phyloP scores from a whole-genome alignment of 441 rosid species.

The Corymbia calophylla region DNA sequence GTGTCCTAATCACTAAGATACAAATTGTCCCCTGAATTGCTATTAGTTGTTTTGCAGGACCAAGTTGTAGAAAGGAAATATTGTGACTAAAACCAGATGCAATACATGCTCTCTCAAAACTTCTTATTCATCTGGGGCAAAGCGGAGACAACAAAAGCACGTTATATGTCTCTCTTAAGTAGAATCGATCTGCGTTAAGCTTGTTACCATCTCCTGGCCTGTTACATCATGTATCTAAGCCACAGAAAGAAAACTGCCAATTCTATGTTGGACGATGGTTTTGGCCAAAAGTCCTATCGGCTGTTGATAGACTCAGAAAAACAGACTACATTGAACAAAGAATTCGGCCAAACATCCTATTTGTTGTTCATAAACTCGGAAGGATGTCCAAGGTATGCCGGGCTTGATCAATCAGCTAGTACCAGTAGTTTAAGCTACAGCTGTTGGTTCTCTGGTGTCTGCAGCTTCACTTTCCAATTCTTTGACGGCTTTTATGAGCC shows the following conservation, averaged over 20 bases:
- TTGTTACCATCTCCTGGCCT: neutral
- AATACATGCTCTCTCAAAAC: neutral
- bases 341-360: neutral
- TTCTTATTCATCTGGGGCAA: neutral
- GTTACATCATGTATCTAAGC: neutral
- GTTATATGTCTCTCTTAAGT: neutral
- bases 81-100: neutral
- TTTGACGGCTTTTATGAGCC: slow-evolving; percentile 67
- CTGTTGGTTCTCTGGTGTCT: neutral
- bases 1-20: neutral
- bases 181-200: neutral
- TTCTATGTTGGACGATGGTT: neutral
- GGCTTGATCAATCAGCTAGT: neutral
- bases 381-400: neutral
- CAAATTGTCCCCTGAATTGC: neutral
- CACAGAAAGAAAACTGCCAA: neutral
- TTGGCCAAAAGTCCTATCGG: neutral
- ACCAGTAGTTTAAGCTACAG: neutral
- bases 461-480: slow-evolving; percentile 54
- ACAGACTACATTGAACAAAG: neutral
- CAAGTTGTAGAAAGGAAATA: neutral
- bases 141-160: neutral
- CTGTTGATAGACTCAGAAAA: neutral
- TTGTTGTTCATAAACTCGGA: neutral
- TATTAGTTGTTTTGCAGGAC: neutral